phyloP scores from a whole-genome alignment of 129 eudicot species.

The Arctium lappa region DNA sequence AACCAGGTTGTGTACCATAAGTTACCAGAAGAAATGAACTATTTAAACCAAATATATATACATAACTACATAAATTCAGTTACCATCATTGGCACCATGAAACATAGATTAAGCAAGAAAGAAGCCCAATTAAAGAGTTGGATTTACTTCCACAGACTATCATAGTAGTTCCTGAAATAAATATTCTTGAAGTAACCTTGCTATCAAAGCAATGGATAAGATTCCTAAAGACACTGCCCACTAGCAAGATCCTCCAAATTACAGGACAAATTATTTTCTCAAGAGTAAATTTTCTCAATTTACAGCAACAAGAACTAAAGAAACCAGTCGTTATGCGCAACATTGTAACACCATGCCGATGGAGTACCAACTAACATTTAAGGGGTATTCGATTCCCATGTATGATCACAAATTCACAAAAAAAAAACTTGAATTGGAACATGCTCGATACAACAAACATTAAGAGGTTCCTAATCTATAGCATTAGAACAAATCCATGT shows the following conservation, averaged over 20 bases:
- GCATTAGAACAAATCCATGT: neutral
- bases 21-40: neutral
- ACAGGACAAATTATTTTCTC: neutral
- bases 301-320: conserved; percentile 7
- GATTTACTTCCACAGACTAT: neutral
- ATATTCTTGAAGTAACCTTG: conserved; percentile 1
- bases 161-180: neutral
- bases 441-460: neutral
- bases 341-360: neutral
- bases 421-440: neutral
- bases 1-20: neutral
- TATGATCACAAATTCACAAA: too few relatives aligned
- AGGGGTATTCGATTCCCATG: neutral
- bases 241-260: neutral
- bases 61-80: neutral
- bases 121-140: neutral
- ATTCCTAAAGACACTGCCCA: conserved; percentile 7
- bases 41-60: neutral
- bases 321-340: neutral
- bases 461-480: neutral
- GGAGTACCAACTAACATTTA: neutral
- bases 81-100: neutral
- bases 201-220: conserved; percentile 5
- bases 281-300: neutral
- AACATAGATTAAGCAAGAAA: neutral